These are phyloP conservation scores for Metschnikowia proteae DNA, from an alignment of 805 yeast genomes.

Conservation along the genomic window DNA sequence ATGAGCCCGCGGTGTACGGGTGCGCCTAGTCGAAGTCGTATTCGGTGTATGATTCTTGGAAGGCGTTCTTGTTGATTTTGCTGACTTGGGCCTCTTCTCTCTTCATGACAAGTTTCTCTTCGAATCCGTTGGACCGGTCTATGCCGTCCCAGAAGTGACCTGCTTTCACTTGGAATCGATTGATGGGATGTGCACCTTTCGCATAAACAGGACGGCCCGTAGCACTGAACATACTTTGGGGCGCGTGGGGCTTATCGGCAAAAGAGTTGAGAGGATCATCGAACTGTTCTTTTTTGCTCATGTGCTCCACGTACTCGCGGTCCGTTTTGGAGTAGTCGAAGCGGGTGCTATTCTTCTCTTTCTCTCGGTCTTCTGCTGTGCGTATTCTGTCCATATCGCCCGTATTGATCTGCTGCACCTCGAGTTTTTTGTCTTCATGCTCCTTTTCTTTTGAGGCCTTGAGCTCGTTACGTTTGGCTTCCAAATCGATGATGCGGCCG, in stretches of 20 bases:
- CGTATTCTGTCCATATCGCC: constrained; percentile 13
- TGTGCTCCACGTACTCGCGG: constrained; percentile 30
- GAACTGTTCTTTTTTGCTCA: constrained; percentile 31
- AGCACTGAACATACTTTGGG: constrained; percentile 9
- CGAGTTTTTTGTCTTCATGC: constrained; percentile 6
- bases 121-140: constrained; percentile 86
- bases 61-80: constrained; percentile 11
- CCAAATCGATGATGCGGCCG: constrained; percentile 28
- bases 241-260: constrained; percentile 17
- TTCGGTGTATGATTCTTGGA: constrained; percentile 18
- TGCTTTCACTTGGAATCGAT: constrained; percentile 72
- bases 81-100: constrained; percentile 22
- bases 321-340: constrained; percentile 32
- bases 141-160: constrained; percentile 92
- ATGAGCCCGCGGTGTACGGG: constrained; percentile 8
- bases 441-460: constrained; percentile 12
- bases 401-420: constrained; percentile 13
- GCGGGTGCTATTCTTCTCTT: constrained; percentile 31
- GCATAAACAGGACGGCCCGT: constrained; percentile 54
- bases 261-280: constrained; percentile 67
- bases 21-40: constrained; percentile 17
- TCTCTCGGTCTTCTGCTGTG: constrained; percentile 13
- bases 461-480: constrained; percentile 9
- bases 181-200: constrained; percentile 52
- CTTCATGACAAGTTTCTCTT: constrained; percentile 51